phyloP scores from a whole-genome alignment of 495 filamentous ascomycete species.

The Xanthoparmelia taractica region DNA sequence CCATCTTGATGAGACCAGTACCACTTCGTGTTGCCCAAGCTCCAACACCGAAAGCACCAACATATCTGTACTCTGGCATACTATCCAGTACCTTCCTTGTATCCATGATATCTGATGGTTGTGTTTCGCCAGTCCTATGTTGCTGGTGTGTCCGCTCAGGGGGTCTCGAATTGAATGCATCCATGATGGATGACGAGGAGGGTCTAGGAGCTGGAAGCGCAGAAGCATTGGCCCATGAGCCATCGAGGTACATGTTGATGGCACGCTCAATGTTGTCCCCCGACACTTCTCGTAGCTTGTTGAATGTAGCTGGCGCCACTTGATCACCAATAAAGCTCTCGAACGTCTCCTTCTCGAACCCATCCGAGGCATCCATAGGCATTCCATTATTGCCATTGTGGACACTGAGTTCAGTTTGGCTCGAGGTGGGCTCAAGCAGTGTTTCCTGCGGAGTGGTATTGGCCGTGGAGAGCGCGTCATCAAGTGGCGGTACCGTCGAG shows the following conservation, averaged over 20 bases:
- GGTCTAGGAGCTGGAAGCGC: conserved; percentile 11
- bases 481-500: conserved; percentile 13
- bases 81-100: conserved; percentile 15
- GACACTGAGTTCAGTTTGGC: conserved; percentile 9
- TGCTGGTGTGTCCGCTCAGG: conserved; percentile 6
- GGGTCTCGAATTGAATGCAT: conserved; percentile 15
- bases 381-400: neutral
- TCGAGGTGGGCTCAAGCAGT: conserved; percentile 14
- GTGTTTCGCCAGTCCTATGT: neutral
- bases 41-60: conserved; percentile 85
- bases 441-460: conserved; percentile 5
- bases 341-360: conserved; percentile 64
- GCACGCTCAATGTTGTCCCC: conserved; percentile 57
- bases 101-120: neutral
- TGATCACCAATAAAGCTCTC: conserved; percentile 61
- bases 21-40: conserved; percentile 93
- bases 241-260: conserved; percentile 85
- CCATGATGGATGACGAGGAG: conserved; percentile 13
- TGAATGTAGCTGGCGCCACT: conserved; percentile 45
- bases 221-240: conserved; percentile 65
- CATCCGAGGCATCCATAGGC: conserved; percentile 15
- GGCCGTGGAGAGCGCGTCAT: conserved; percentile 16
- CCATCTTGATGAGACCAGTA: conserved; percentile 59
- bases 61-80: conserved; percentile 62
- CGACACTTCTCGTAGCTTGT: conserved; percentile 49